phyloP scores from a whole-genome alignment of 1,284 basidiomycete species.

The Pseudozyma sp. region DNA sequence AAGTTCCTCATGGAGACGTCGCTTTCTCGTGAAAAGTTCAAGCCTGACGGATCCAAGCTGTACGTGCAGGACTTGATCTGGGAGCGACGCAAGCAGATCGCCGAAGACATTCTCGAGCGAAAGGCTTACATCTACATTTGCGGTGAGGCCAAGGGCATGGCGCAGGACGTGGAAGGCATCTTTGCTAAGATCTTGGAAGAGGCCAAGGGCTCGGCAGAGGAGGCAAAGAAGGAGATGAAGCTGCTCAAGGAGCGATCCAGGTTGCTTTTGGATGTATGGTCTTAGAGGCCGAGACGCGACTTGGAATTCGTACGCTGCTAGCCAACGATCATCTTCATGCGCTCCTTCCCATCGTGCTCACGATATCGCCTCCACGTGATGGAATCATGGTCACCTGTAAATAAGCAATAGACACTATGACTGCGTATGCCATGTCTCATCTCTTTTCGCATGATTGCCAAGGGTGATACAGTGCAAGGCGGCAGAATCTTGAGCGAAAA shows the following conservation, averaged over 20 bases:
- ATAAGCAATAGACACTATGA: neutral
- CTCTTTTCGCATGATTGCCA: neutral
- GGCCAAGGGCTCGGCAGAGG: conserved; percentile 87
- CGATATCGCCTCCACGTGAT: neutral
- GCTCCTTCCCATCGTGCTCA: no score
- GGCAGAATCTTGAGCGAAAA: no score
- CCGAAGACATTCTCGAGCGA: conserved; percentile 87
- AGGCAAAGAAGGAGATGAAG: conserved; percentile 49
- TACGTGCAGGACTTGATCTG: conserved; percentile 86
- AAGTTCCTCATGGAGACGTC: conserved; percentile 90
- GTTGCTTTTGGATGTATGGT: conserved; percentile 51
- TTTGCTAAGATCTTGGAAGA: conserved; percentile 88
- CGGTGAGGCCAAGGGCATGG: conserved; percentile 97
- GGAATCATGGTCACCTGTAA: neutral
- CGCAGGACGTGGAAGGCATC: conserved; percentile 89
- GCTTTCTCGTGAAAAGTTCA: conserved; percentile 82
- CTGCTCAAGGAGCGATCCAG: conserved; percentile 56
- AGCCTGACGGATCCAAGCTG: conserved; percentile 90
- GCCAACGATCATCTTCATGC: neutral
- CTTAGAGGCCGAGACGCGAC: conserved; percentile 2
- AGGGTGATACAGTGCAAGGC: neutral
- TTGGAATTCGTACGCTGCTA: neutral
- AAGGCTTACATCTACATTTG: conserved; percentile 83
- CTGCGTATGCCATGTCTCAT: neutral
- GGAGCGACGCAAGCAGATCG: conserved; percentile 73